Conservation (phyloP, 768 basidiomycete species). For the Nevesoporus exiguus region DNA sequence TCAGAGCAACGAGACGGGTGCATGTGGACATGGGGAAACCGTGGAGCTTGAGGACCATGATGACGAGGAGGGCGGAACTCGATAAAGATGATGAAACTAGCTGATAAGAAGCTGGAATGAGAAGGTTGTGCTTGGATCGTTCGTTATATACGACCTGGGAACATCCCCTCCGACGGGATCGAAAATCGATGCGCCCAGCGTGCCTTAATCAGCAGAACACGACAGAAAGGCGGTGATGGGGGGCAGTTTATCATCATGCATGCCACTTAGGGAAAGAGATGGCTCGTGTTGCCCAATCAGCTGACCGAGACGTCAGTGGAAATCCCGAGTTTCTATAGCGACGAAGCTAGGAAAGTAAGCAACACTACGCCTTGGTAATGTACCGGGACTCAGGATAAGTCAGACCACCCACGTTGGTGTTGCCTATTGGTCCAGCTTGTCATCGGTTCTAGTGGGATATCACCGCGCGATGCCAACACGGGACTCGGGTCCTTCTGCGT, state of each 20-base stretch:
- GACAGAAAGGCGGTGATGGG: no score
- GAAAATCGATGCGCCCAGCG: no score
- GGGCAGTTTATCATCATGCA: no score
- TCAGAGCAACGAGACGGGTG: slow-evolving; percentile 48
- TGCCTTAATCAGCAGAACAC: no score
- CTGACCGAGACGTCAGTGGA: no score
- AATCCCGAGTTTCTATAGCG: not conserved
- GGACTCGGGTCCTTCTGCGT: no score
- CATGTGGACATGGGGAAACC: slow-evolving; percentile 40
- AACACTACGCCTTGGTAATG: not conserved
- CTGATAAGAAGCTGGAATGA: not conserved
- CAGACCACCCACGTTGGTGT: no score
- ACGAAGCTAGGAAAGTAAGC: not conserved
- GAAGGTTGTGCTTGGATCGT: not conserved
- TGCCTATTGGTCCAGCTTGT: not conserved
- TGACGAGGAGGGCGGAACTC: not conserved
- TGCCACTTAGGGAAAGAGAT: not conserved
- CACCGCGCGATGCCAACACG: no score
- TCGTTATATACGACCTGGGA: not conserved
- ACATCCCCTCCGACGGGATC: no score
- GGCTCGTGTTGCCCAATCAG: not conserved
- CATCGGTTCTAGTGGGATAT: no score
- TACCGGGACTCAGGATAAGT: no score
- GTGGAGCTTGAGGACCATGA: slow-evolving; percentile 38
- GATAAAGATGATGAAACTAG: not conserved